Percentiles rank a stretch among this genome's conserved stretches.
These are phyloP conservation scores for Lantana camara DNA, from an alignment of 257 asterid genomes.

Conservation along the genomic window DNA sequence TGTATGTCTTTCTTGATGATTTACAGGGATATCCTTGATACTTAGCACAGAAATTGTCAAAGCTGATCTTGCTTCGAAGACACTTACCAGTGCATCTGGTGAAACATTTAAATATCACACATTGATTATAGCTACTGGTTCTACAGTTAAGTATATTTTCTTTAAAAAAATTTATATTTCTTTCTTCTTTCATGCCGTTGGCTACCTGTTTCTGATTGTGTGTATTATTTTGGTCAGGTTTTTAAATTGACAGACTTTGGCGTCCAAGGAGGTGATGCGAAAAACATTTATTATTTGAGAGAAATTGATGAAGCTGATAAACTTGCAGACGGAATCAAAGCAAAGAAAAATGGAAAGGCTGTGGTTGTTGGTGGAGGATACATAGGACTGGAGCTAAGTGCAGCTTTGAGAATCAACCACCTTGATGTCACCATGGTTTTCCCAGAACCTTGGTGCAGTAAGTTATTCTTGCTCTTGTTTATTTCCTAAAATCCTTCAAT, in stretches of 20 bases:
- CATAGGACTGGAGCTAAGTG: slow-evolving; percentile 89
- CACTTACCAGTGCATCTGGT: slow-evolving; percentile 63
- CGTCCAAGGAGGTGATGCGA: slow-evolving; percentile 77
- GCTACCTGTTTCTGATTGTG: slow-evolving; percentile 14
- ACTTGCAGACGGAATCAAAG: slow-evolving; percentile 72
- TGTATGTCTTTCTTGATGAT: slow-evolving; percentile 24
- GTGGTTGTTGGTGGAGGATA: slow-evolving; percentile 92
- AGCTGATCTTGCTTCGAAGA: slow-evolving; percentile 75
- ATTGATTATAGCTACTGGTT: slow-evolving; percentile 84
- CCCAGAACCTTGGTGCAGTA: slow-evolving; percentile 97
- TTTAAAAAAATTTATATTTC: not conserved
- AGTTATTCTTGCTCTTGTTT: slow-evolving; percentile 28
- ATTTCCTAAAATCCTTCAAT: not conserved
- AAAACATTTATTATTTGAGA: slow-evolving; percentile 74
- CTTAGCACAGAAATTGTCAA: slow-evolving; percentile 75
- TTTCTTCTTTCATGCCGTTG: not conserved
- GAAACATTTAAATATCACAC: slow-evolving; percentile 58
- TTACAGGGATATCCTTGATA: slow-evolving; percentile 66
- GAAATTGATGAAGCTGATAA: slow-evolving; percentile 81
- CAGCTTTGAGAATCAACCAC: slow-evolving; percentile 67
- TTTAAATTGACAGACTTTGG: slow-evolving; percentile 73
- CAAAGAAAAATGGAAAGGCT: slow-evolving; percentile 70
- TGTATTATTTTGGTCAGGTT: slow-evolving; percentile 45
- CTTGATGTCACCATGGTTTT: slow-evolving; percentile 80
- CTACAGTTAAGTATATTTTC: slow-evolving; percentile 48